phyloP scores from a whole-genome alignment of 805 yeast species.

The Ascoidea asiatica region DNA sequence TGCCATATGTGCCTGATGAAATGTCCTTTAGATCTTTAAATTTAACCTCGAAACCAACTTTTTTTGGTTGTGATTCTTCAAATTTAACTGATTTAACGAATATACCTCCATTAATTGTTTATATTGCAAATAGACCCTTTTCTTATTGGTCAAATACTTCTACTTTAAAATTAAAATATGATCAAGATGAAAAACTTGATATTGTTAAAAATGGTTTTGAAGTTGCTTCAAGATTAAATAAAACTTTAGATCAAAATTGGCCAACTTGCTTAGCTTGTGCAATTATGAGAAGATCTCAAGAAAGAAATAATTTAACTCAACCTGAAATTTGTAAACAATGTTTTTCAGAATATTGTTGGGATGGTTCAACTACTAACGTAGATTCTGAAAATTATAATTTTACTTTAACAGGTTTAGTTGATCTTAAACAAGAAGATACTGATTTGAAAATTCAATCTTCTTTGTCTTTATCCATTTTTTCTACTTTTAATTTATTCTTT shows the following conservation, averaged over 20 bases:
- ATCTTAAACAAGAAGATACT: too few relatives aligned
- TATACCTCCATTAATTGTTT: slow-evolving; percentile 62
- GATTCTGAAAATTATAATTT: too few relatives aligned
- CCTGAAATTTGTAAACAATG: slow-evolving; percentile 57
- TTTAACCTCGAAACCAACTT: slow-evolving; percentile 45
- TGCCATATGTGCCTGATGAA: slow-evolving; percentile 49
- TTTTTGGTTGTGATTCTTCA: slow-evolving; percentile 57
- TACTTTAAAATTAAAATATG: slow-evolving; percentile 52
- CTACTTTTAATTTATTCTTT: too few relatives aligned
- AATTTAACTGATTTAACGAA: slow-evolving; percentile 24
- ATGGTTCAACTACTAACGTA: too few relatives aligned
- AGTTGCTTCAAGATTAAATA: slow-evolving; percentile 47
- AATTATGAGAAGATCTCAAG: slow-evolving; percentile 62
- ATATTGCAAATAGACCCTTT: slow-evolving; percentile 60
- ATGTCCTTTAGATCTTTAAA: slow-evolving; percentile 32
- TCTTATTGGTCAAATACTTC: slow-evolving; percentile 54
- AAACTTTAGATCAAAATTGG: slow-evolving; percentile 58
- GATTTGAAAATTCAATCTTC: too few relatives aligned
- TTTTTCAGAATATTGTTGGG: slow-evolving; percentile 67
- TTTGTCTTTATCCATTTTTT: too few relatives aligned
- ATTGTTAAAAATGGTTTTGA: slow-evolving; percentile 69
- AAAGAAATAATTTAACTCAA: slow-evolving; percentile 45
- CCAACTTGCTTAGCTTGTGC: slow-evolving; percentile 74
- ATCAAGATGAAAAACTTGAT: slow-evolving; percentile 36
- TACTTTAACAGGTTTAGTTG: not conserved